Evolutionary conservation across 192 early-diverging fungal genomes (phyloP).

Genomic region (Coemansia sp.): DNA sequence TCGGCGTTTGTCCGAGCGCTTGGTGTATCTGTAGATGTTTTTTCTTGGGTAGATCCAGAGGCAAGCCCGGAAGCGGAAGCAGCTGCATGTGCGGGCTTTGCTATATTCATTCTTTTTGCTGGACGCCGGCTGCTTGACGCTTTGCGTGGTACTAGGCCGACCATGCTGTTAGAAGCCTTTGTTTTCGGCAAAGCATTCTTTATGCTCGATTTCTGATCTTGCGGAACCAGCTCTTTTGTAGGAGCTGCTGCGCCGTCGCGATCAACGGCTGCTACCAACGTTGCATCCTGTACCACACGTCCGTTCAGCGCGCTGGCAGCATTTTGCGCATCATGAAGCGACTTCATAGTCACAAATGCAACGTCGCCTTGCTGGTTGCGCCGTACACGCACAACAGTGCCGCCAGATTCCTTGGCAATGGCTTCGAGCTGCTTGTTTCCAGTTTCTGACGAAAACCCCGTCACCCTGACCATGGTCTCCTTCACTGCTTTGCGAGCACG

Average conservation of each 20-base stretch:
- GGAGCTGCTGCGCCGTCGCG: not conserved
- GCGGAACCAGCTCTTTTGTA: not conserved
- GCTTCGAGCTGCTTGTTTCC: constrained; percentile 36
- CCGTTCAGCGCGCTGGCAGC: constrained; percentile 22
- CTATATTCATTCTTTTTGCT: constrained; percentile 19
- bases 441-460: constrained; percentile 38
- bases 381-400: constrained; percentile 27
- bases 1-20: constrained; percentile 22
- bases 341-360: constrained; percentile 31
- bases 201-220: not conserved
- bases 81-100: not conserved
- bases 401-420: constrained; percentile 22
- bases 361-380: constrained; percentile 29
- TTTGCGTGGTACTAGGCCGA: constrained; percentile 25
- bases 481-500: not conserved
- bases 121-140: constrained; percentile 18
- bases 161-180: not conserved
- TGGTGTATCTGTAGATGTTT: not conserved
- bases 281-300: constrained; percentile 14
- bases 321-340: constrained; percentile 16
- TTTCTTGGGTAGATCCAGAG: not conserved
- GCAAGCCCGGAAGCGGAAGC: not conserved
- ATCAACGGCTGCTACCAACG: not conserved
- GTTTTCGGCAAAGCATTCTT: not conserved
- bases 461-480: constrained; percentile 19